Percentiles rank a stretch among this genome's conserved stretches.
Evolutionary conservation across 2,329 filamentous ascomycete species (phyloP).

Genomic region (Colletotrichum eremochloae): DNA sequence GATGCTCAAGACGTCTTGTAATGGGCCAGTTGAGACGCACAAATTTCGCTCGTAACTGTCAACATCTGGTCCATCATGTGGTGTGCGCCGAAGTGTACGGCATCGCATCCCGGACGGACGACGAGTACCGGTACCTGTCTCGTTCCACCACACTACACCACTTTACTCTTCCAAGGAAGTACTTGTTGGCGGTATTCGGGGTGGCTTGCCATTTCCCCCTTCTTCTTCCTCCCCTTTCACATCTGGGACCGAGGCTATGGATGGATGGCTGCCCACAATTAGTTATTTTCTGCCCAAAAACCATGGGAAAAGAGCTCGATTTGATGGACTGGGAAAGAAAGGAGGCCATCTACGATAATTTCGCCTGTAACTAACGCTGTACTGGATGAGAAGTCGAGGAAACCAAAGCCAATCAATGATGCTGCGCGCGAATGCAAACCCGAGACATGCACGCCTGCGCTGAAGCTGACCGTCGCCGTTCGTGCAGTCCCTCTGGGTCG

Average conservation of each 20-base stretch:
- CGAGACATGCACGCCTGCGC: constrained; percentile 13
- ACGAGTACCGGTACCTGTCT: constrained; percentile 13
- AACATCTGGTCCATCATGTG: background rate
- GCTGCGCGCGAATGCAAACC: background rate
- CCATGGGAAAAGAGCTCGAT: constrained; percentile 7
- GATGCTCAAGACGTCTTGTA: background rate
- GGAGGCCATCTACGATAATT: constrained; percentile 9
- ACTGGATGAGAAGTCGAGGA: background rate
- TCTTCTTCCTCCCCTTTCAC: background rate
- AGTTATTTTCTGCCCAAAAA: constrained; percentile 2
- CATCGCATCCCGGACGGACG: background rate
- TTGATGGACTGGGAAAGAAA: constrained; percentile 2
- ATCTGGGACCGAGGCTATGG: background rate
- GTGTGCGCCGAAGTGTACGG: background rate
- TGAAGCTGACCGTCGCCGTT: constrained; percentile 1
- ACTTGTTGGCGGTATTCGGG: constrained; percentile 20
- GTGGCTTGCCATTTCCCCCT: background rate
- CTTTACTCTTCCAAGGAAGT: constrained; percentile 32
- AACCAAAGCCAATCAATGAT: background rate
- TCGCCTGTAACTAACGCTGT: background rate
- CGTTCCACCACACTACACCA: constrained; percentile 16
- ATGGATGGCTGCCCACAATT: constrained; percentile 1
- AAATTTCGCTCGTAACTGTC: background rate
- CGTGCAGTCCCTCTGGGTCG: background rate
- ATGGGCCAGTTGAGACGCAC: constrained; percentile 1